Conservation (phyloP, 805 yeast genomes). For the Lachancea cidri region DNA sequence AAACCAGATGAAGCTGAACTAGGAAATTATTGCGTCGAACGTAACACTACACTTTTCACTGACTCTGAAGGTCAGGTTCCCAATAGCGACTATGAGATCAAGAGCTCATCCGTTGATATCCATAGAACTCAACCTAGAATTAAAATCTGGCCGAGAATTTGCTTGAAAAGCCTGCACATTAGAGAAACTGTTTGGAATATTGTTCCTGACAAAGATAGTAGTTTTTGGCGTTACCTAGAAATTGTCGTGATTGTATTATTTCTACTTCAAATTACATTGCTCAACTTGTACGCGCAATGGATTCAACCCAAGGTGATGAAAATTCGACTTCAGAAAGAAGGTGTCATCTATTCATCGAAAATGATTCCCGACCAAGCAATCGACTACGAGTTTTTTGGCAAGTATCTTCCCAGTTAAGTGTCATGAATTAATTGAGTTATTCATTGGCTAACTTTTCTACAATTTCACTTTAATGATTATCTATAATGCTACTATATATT, state of each 20-base stretch:
- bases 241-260: background rate
- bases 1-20: no score
- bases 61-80: background rate
- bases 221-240: background rate
- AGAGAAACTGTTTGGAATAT: background rate
- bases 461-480: no score
- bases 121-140: no score
- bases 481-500: no score
- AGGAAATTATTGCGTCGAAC: no score
- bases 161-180: no score
- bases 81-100: background rate
- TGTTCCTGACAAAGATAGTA: background rate
- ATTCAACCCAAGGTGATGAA: background rate
- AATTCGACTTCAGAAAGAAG: background rate
- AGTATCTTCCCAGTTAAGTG: background rate
- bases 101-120: no score
- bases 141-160: no score
- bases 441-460: no score
- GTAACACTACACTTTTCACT: no score
- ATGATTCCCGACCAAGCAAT: constrained; percentile 2
- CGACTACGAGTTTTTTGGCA: constrained; percentile 5
- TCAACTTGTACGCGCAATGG: background rate
- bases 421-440: background rate
- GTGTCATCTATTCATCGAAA: background rate
- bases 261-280: background rate